Percentiles rank a stretch among this genome's conserved stretches.
phyloP scores from a whole-genome alignment of 2,329 filamentous ascomycete genomes.

The Blastomyces gilchristii region DNA sequence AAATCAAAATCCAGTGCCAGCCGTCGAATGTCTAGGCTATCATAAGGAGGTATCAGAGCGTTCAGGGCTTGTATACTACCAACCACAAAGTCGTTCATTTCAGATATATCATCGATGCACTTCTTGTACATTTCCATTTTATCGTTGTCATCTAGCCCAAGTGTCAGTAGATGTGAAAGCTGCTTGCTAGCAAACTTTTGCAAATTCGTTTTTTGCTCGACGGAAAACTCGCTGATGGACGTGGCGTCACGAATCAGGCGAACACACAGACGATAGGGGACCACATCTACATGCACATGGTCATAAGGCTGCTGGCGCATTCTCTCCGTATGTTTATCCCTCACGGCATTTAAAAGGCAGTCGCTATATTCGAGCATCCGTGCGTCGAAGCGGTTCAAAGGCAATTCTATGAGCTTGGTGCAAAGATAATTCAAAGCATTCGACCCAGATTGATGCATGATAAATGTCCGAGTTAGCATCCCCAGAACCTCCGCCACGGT shows the following conservation, averaged over 20 bases:
- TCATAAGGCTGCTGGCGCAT: conserved; percentile 19
- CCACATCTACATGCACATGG: conserved; percentile 27
- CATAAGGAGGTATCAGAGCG: conserved; percentile 32
- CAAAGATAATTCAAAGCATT: conserved; percentile 54
- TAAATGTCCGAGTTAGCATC: conserved; percentile 48
- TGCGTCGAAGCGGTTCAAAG: conserved; percentile 52
- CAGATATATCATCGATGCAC: conserved; percentile 59
- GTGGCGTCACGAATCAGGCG: conserved; percentile 64
- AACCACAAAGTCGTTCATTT: conserved; percentile 53
- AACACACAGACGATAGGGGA: conserved; percentile 48
- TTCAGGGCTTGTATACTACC: conserved; percentile 62
- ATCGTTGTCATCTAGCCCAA: conserved; percentile 46
- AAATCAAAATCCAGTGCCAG: conserved; percentile 54
- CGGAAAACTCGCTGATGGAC: conserved; percentile 43
- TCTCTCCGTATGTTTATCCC: conserved; percentile 34
- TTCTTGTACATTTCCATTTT: conserved; percentile 53
- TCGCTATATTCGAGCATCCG: conserved; percentile 54
- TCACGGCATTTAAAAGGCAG: conserved; percentile 42
- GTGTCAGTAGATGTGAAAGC: conserved; percentile 50
- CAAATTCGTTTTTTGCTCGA: conserved; percentile 51
- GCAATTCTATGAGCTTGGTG: conserved; percentile 56
- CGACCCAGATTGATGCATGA: conserved; percentile 33
- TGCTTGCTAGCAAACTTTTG: conserved; percentile 54
- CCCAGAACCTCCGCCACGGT: conserved; percentile 69
- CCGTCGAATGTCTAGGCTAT: conserved; percentile 44